Percentiles rank a stretch among this genome's conserved stretches.
These are phyloP conservation scores for Paraurostyla sp. DNA, from an alignment of 73 alveolate species.

Conservation along the genomic window DNA sequence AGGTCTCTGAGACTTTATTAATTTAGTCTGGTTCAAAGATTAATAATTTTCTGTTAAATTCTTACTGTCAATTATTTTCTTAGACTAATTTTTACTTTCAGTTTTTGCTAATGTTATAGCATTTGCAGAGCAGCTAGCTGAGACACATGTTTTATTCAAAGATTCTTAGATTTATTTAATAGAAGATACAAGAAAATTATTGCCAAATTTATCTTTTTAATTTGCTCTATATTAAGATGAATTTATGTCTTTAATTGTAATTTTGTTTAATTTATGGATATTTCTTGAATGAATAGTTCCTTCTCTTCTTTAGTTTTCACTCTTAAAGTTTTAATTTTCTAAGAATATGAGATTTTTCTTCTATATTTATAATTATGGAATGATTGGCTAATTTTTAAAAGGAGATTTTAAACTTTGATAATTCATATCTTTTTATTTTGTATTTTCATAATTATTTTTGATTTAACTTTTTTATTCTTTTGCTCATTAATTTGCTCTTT, in stretches of 20 bases:
- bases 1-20: not conserved
- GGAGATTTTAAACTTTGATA: too few relatives aligned
- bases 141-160: too few relatives aligned
- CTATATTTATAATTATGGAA: too few relatives aligned
- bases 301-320: not conserved
- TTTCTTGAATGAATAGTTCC: not conserved
- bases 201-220: not conserved
- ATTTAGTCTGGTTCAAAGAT: not conserved
- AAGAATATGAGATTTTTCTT: too few relatives aligned
- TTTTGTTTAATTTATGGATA: not conserved
- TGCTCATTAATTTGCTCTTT: not conserved
- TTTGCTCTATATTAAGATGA: not conserved
- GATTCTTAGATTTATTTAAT: too few relatives aligned
- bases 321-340: not conserved
- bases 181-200: not conserved
- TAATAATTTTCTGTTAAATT: not conserved
- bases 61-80: too few relatives aligned
- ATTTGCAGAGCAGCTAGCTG: too few relatives aligned
- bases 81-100: not conserved
- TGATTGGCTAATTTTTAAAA: too few relatives aligned
- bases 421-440: too few relatives aligned
- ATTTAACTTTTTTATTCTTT: not conserved
- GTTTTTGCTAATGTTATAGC: too few relatives aligned
- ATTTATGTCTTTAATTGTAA: not conserved
- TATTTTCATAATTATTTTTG: too few relatives aligned